These are phyloP conservation scores for Hanseniaspora thailandica DNA, from an alignment of 805 yeast species.

Conservation along the genomic window DNA sequence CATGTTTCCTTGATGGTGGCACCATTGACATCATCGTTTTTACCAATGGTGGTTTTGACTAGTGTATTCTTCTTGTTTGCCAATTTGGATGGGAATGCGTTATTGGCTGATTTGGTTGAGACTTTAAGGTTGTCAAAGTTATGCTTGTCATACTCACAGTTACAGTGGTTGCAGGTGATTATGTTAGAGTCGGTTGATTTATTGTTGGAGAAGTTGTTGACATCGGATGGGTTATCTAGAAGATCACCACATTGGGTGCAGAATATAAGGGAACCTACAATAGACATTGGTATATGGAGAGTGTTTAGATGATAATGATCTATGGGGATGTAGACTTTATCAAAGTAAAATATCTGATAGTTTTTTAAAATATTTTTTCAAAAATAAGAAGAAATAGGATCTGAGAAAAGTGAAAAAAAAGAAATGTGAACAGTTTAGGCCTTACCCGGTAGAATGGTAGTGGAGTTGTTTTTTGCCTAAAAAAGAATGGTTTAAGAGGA, in stretches of 20 bases:
- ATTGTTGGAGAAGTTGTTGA: constrained; percentile 28
- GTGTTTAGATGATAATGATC: too few relatives aligned
- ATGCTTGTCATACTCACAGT: constrained; percentile 27
- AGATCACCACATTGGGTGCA: constrained; percentile 89
- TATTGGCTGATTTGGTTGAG: constrained; percentile 74
- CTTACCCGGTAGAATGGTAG: too few relatives aligned
- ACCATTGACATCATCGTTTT: constrained; percentile 73
- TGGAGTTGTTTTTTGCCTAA: background rate
- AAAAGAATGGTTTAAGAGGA: too few relatives aligned
- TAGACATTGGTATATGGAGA: too few relatives aligned
- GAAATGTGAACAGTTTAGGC: background rate
- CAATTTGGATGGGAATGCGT: constrained; percentile 84
- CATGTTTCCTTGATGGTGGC: constrained; percentile 95
- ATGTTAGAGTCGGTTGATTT: constrained; percentile 24
- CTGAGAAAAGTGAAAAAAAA: background rate
- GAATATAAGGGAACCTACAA: constrained; percentile 87
- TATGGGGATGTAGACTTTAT: background rate
- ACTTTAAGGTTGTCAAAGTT: constrained; percentile 70
- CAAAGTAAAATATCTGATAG: background rate
- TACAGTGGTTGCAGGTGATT: constrained; percentile 34
- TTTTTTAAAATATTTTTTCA: background rate
- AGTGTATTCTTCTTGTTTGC: constrained; percentile 65
- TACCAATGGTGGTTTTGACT: constrained; percentile 72
- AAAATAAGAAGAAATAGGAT: too few relatives aligned
- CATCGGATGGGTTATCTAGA: constrained; percentile 44